Base-by-base conservation (phyloP, 1,284 basidiomycete genomes). In the Melampsora americana region DNA sequence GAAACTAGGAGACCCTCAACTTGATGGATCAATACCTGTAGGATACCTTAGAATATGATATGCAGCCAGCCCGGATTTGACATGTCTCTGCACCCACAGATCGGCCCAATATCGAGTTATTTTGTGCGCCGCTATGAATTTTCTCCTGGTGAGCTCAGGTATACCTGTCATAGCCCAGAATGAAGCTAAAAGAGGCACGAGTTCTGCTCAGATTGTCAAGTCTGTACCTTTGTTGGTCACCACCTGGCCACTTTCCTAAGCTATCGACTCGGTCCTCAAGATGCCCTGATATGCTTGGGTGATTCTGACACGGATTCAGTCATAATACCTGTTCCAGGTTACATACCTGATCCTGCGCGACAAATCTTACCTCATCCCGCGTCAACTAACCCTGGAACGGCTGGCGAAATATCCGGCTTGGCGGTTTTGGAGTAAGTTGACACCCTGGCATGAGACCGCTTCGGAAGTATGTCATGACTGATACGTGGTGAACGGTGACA, bases 121-220 rank as follows among this genome's bases (percentile, higher is more conserved):
- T 66, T 92, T 69, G 88, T 89, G 50, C 89, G 92, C 62, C 86
- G 91, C 68, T 92, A 88, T 82, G 90, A 90, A 1, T 92, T 93
- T 79, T 89, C 90, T 79, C 84, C 88, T 78, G 90, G 90, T 90
- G 77, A 42, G 86, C 23, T 5, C 59, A 28, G 46, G 32, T n/a
- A 56, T 42, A 35, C 56, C 26, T 35, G 9, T 35, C 35, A 35
- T 35, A 9, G 35, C 9, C 35, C 3, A 35, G 3, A 35, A 4
- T 20, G 23, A 5, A 53, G 18, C 23, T 53, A 18, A 53, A 14
- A 53, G 18, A 53, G 18, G 5, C 50, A 35, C 35, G 35, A 35
- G 35, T 35, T 35, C 42, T 50, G 26, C 26, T 5, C 53, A 73
- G 70, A 73, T 26, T 73, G 70, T 30, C 70, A 73, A 53, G 66